Conservation (phyloP, 2,329 filamentous ascomycete genomes). For the Phoma herbarum region DNA sequence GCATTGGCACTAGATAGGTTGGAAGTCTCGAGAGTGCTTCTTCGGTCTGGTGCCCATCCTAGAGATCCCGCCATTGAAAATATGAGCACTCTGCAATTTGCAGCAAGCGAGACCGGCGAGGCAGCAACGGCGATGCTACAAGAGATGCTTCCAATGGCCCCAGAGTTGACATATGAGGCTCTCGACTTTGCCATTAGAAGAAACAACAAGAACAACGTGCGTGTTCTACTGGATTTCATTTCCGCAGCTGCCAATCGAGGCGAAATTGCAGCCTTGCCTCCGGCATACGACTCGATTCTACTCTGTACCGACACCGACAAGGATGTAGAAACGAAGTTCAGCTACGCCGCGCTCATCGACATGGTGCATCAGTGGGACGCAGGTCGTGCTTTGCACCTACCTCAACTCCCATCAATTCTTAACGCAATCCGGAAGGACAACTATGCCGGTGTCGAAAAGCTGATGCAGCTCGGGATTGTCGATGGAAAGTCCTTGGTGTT, state of each 20-base stretch:
- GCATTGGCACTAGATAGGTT: conserved; percentile 25
- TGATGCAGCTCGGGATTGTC: conserved; percentile 25
- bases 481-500: conserved; percentile 26
- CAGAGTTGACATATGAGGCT: conserved; percentile 29
- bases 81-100: conserved; percentile 30
- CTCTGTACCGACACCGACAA: conserved; percentile 18
- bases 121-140: conserved; percentile 24
- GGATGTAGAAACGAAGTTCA: conserved; percentile 12
- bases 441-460: conserved; percentile 27
- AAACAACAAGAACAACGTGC: conserved; percentile 25
- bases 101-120: conserved; percentile 24
- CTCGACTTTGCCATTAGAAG: conserved; percentile 29
- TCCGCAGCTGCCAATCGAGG: conserved; percentile 25
- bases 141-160: conserved; percentile 28
- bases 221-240: conserved; percentile 27
- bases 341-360: conserved; percentile 25
- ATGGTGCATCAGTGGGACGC: conserved; percentile 31
- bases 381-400: conserved; percentile 21
- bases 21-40: conserved; percentile 25
- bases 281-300: conserved; percentile 27
- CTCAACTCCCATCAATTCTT: conserved; percentile 27
- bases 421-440: conserved; percentile 31
- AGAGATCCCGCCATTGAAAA: conserved; percentile 29
- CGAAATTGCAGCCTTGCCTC: conserved; percentile 28
- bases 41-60: conserved; percentile 29